Conservation (phyloP, 495 filamentous ascomycete genomes). For the Friedmanniomyces simplex region DNA sequence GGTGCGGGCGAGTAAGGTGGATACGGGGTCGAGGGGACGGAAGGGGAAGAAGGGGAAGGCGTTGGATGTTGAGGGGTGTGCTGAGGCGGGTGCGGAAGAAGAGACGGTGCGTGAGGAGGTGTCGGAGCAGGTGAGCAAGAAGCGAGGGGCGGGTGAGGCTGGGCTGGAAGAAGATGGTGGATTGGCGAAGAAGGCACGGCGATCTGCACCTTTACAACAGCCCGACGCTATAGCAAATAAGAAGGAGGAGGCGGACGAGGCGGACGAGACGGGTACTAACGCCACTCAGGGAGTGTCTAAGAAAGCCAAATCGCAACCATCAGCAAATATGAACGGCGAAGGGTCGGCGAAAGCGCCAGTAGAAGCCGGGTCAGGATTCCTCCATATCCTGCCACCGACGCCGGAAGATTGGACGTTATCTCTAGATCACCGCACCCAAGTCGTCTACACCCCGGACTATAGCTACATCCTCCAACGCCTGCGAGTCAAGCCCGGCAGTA, state of each 20-base stretch:
- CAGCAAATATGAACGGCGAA: slow-evolving; percentile 6
- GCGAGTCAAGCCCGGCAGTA: slow-evolving; percentile 65
- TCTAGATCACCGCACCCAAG: slow-evolving; percentile 88
- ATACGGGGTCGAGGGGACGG: slow-evolving; percentile 70
- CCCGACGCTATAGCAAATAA: background rate
- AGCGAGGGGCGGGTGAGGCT: slow-evolving; percentile 12
- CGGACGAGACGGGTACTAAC: slow-evolving; percentile 10
- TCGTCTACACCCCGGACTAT: slow-evolving; percentile 96
- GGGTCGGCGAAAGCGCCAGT: slow-evolving; percentile 29
- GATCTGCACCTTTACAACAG: background rate
- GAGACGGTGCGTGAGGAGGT: slow-evolving; percentile 25
- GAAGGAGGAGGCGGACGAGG: background rate
- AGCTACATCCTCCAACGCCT: slow-evolving; percentile 88
- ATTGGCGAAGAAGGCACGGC: slow-evolving; percentile 14
- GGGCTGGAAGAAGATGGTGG: background rate
- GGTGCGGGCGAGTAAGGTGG: slow-evolving; percentile 76
- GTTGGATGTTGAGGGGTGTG: background rate
- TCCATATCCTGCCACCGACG: slow-evolving; percentile 82
- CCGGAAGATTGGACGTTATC: slow-evolving; percentile 87
- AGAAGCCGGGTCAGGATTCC: slow-evolving; percentile 69
- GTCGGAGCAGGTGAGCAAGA: slow-evolving; percentile 4
- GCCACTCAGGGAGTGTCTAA: background rate
- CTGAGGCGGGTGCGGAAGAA: slow-evolving; percentile 25
- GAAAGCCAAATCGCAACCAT: slow-evolving; percentile 21
- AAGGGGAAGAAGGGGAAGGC: slow-evolving; percentile 31